A percentile compares a stretch with the other conserved stretches of the same genome.
These are phyloP conservation scores for Wickerhamiella nectarea DNA, from an alignment of 805 yeast genomes.

Conservation along the genomic window DNA sequence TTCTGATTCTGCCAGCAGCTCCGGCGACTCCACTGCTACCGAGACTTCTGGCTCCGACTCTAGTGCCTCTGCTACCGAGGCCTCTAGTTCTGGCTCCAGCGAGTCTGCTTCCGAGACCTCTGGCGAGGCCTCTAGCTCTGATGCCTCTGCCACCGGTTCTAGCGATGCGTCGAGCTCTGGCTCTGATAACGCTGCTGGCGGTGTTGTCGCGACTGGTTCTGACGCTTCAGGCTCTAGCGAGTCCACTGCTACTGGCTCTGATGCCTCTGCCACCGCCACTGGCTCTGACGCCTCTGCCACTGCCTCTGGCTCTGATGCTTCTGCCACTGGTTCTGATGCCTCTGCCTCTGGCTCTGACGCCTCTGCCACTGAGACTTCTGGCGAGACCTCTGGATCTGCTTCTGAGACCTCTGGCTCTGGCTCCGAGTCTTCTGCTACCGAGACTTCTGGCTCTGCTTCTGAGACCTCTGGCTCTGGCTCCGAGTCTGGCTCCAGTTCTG, in stretches of 20 bases:
- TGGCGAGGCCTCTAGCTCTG: not conserved
- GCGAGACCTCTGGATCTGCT: not conserved
- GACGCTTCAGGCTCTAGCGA: not conserved
- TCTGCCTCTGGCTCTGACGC: not conserved
- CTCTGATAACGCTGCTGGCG: not conserved
- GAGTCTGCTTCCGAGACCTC: not conserved
- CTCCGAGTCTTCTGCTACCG: not conserved
- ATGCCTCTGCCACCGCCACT: slow-evolving; percentile 1
- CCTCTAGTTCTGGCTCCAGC: not conserved
- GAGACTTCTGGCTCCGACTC: slow-evolving; percentile 1
- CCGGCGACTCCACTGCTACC: slow-evolving; percentile 1
- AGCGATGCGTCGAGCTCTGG: not conserved
- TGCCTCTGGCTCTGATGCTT: not conserved
- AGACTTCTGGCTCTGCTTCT: not conserved
- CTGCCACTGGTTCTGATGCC: not conserved
- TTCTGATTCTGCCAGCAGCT: slow-evolving; percentile 3
- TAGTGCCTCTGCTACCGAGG: not conserved
- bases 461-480: not conserved
- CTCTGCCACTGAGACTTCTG: not conserved
- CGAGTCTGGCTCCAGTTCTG: slow-evolving; percentile 5
- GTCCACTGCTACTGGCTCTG: not conserved
- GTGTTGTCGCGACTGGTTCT: not conserved
- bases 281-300: slow-evolving; percentile 2
- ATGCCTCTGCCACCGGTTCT: not conserved
- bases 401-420: not conserved